Evolutionary conservation across 345 rosid genomes (phyloP), one percentile per base, ranked within the genome.

Genomic region (Eucalyptus brandiana): DNA sequence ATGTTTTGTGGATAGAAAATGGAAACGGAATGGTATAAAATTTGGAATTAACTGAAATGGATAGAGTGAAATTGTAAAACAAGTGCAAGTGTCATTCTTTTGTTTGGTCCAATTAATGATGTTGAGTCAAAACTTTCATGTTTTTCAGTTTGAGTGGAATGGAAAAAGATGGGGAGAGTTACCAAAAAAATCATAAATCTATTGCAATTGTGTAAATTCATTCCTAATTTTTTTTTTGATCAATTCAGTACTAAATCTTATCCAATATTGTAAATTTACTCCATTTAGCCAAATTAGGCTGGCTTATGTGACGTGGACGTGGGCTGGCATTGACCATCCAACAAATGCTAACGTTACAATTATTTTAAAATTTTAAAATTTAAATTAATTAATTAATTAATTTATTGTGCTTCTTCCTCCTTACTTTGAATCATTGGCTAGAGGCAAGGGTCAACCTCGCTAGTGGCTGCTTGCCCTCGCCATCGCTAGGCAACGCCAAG

Each of bases 281-380:
- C 2, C 5, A 21, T 53, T 53, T 1, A 53, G 0, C 2, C 11
- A 53, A 21, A 53, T 53, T 53, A 53, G 11, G 5, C 26, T 53
- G 0, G 11, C 11, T 8, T 53, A 53, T 0, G 0, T 53, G 26
- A 53, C 0, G 0, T 53, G 58, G 26, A 53, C 0, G 2, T 53
- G 2, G 58, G 26, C 5, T 4, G 11, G 58, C 5, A 53, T 0
- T 19, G 1, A 53, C 58, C 58, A 19, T 53, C 11, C 5, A 9
- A 53, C 2, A 0, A 53, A 53, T 0, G 11, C 5, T 53, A 2
- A 4, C 1, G 1, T 53, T 2, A 53, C 11, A 53, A 21, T 53
- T 8, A 14, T 2, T 49, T 49, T 50, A 0, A 48, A 12, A 0
- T 14, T 49, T 12, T 4, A 48, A 48, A 10, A 10, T 47, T 12